Evolutionary conservation across 1,284 basidiomycete species (phyloP).

Genomic region (Pyrrhoderma noxium): DNA sequence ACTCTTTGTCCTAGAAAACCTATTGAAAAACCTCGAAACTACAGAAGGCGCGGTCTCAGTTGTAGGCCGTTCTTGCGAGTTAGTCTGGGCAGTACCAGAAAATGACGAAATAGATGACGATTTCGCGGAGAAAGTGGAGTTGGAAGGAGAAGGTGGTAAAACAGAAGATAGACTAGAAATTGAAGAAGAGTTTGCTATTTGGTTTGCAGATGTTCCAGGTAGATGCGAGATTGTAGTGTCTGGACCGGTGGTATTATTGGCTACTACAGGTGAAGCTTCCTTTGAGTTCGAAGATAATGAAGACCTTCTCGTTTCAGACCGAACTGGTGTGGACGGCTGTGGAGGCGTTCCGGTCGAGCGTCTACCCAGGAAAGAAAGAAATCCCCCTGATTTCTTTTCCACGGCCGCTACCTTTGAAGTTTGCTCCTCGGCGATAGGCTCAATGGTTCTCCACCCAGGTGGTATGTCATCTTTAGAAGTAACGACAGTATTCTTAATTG

Average conservation of each 20-base stretch:
- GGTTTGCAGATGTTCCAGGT: neutral
- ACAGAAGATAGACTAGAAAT: constrained; percentile 7
- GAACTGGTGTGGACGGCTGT: constrained; percentile 10
- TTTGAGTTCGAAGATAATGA: constrained; percentile 5
- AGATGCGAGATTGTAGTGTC: neutral
- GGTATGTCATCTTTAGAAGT: constrained; percentile 48
- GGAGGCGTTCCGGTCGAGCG: constrained; percentile 15
- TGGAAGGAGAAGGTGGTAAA: constrained; percentile 3
- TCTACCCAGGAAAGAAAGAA: constrained; percentile 66
- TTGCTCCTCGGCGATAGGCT: constrained; percentile 24
- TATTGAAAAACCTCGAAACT: constrained; percentile 27
- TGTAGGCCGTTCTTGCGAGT: constrained; percentile 4
- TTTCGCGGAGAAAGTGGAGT: neutral
- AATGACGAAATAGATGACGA: neutral
- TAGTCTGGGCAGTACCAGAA: neutral
- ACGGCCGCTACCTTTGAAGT: constrained; percentile 30
- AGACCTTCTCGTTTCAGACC: constrained; percentile 5
- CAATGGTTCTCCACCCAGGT: constrained; percentile 58
- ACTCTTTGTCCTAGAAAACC: constrained; percentile 49
- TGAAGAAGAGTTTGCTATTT: constrained; percentile 10
- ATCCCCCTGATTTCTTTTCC: constrained; percentile 43
- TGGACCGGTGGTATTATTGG: constrained; percentile 28
- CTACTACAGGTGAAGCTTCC: constrained; percentile 19
- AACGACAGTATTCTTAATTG: constrained; percentile 49
- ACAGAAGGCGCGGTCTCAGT: constrained; percentile 15